Evolutionary conservation across 2,329 filamentous ascomycete genomes (phyloP), one percentile per base, ranked within the genome.

Genomic region (Ophiostoma sp.): DNA sequence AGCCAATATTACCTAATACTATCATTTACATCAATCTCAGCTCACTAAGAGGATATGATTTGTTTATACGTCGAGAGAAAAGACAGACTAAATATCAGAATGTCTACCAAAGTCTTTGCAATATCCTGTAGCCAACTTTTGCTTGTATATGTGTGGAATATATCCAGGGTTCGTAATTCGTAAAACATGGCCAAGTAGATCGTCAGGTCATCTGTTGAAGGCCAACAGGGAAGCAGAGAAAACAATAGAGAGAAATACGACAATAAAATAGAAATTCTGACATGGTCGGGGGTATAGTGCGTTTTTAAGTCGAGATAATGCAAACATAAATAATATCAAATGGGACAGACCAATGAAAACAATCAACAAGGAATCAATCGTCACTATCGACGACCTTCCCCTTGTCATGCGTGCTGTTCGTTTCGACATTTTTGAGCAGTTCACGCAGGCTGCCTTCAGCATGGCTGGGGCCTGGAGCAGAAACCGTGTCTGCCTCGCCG

Each of bases 391-490:
- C 71, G 4, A 70, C 70, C 68, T 75, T 76, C 0, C 73, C 75
- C 52, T 75, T 75, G 65, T 70, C 70, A 3, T 60, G 65, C 49
- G 66, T 68, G n/a, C 66, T 69, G n/a, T 66, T 71, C 14, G 55
- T 64, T 16, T 79, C 76, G 3, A 75, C 75, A 5, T 75, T 74
- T 71, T 78, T 82, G 11, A 88, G 75, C 18, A 88, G 74, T 58
- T 84, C 80, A 67, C 84, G 79, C 36, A 88, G 76, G 67, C 82
- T 86, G 1, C 84, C 84, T 74, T 86, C 85, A 0, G 85, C 85
- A 44, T 63, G 60, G n/a, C 60, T 63, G 73, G 84, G 80, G 70
- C 82, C 66, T 0, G 70, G 36, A 4, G 45, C 36, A 0, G 18
- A 14, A 9, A 52, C 2, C 1, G 38, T 14, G 4, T 27, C 14